Evolutionary conservation across 306 rosid species (phyloP), one percentile per base, ranked within the genome.

Genomic region (Cucumis cinereus): DNA sequence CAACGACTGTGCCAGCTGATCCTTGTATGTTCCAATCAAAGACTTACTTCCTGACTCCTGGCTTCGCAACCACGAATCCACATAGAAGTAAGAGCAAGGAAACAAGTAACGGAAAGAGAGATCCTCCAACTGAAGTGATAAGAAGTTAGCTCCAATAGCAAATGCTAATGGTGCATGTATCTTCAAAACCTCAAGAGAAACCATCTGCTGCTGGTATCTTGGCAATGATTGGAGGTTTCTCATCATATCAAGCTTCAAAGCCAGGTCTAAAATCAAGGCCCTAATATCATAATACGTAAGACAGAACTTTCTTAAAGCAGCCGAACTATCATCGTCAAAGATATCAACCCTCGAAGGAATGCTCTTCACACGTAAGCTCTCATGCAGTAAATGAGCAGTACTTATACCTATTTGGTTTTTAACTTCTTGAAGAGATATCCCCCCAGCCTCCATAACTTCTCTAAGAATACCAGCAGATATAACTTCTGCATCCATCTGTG

Each of bases 401-500:
- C 90, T 87, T 6, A 82, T 36, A 63, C 96, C 92, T 17, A 94
- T 86, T 77, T 83, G 92, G 54, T 70, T 76, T 22, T 91, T 79
- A 55, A 92, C 81, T 41, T 82, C 84, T 20, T 73, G 72, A 1
- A 93, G 70, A 28, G 86, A 86, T 36, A 93, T 70, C 0, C 80
- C 83, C 10, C 96, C 86, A 0, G 80, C 85, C 61, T 84, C 93
- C 82, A 88, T 61, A 41, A 82, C 91, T 64, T 86, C 89, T 58
- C 90, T 83, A 62, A 94, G 84, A 68, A 94, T 84, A 72, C 90
- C 95, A 57, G 96, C 92, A 7, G 96, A 90, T 77, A 94, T 91
- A 52, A 91, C 96, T 78, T 91, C 98, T 0, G 96, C 98, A 79
- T 94, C 98, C 97, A 90, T 91, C 91, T 90, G 83, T 79, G 82